Evolutionary conservation across 495 filamentous ascomycete species (phyloP).

Genomic region (Penicillium lagena): DNA sequence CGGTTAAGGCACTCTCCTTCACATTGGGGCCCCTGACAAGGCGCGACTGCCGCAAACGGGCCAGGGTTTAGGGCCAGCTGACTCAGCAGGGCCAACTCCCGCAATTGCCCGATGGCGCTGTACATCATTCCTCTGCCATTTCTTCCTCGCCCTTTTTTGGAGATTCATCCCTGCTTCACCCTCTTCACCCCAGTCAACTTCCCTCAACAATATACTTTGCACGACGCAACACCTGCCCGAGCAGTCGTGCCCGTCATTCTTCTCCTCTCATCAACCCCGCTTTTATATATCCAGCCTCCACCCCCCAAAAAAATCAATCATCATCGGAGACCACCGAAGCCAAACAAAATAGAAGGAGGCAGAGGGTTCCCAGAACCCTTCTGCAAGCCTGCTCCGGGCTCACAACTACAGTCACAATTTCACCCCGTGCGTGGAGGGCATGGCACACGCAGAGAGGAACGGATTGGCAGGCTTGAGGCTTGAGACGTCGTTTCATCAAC

Average conservation of each 20-base stretch:
- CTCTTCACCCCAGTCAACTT: too few relatives aligned
- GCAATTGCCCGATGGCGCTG: too few relatives aligned
- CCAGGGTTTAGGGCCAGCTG: neutral
- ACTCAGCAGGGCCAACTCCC: too few relatives aligned
- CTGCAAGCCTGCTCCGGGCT: conserved; percentile 16
- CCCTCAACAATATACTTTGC: too few relatives aligned
- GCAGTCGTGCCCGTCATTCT: too few relatives aligned
- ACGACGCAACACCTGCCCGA: too few relatives aligned
- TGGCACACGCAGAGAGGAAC: conserved; percentile 35
- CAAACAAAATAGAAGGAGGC: conserved; percentile 1
- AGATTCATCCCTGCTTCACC: too few relatives aligned
- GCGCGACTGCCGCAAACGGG: neutral
- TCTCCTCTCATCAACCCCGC: too few relatives aligned
- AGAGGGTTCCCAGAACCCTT: conserved; percentile 19
- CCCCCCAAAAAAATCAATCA: neutral
- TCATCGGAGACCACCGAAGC: neutral
- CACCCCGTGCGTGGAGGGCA: conserved; percentile 25
- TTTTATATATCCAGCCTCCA: too few relatives aligned
- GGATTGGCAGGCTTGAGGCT: conserved; percentile 35
- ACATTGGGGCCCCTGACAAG: conserved; percentile 14
- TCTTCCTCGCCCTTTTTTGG: too few relatives aligned
- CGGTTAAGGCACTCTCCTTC: conserved; percentile 24
- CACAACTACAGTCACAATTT: conserved; percentile 5
- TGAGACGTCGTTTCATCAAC: conserved; percentile 34
- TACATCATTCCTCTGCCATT: too few relatives aligned